Conservation (phyloP, 805 yeast genomes). For the Candida koratica region DNA sequence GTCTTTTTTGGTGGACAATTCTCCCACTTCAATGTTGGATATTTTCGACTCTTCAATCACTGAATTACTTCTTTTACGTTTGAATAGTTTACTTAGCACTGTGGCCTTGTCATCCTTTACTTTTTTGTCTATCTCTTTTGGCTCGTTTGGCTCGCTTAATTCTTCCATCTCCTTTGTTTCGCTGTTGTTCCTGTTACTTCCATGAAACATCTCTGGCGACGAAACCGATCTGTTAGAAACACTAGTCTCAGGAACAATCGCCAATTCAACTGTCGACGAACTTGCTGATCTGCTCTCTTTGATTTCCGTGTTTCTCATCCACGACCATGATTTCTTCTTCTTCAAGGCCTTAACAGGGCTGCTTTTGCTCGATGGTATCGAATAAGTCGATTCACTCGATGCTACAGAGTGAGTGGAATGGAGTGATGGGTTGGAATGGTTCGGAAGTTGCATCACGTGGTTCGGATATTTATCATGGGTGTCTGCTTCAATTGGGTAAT, state of each 20-base stretch:
- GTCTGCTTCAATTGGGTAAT: too few species aligned
- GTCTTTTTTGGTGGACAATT: slow-evolving; percentile 8
- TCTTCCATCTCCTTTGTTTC: too few species aligned
- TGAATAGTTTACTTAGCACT: slow-evolving; percentile 39
- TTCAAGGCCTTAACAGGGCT: slow-evolving; percentile 18
- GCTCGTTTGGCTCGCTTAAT: too few species aligned
- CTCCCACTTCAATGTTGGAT: neutral
- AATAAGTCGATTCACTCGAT: neutral
- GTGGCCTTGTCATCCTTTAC: slow-evolving; percentile 32
- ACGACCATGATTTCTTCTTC: slow-evolving; percentile 41
- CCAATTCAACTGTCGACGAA: slow-evolving; percentile 27
- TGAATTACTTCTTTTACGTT: slow-evolving; percentile 27
- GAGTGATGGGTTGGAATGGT: slow-evolving; percentile 8
- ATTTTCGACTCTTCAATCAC: slow-evolving; percentile 2
- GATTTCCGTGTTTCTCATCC: slow-evolving; percentile 23
- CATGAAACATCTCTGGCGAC: slow-evolving; percentile 28
- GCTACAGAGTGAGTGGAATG: neutral
- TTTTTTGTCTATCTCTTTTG: slow-evolving; percentile 8
- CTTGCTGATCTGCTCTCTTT: slow-evolving; percentile 26
- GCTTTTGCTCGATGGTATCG: slow-evolving; percentile 8
- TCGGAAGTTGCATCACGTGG: slow-evolving; percentile 5
- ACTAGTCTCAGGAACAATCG: slow-evolving; percentile 21
- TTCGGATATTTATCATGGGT: neutral
- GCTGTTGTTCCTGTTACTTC: slow-evolving; percentile 1
- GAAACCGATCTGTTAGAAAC: slow-evolving; percentile 30